These are phyloP conservation scores for Trichoderma sp. DNA, from an alignment of 2,329 filamentous ascomycete genomes.

Conservation along the genomic window DNA sequence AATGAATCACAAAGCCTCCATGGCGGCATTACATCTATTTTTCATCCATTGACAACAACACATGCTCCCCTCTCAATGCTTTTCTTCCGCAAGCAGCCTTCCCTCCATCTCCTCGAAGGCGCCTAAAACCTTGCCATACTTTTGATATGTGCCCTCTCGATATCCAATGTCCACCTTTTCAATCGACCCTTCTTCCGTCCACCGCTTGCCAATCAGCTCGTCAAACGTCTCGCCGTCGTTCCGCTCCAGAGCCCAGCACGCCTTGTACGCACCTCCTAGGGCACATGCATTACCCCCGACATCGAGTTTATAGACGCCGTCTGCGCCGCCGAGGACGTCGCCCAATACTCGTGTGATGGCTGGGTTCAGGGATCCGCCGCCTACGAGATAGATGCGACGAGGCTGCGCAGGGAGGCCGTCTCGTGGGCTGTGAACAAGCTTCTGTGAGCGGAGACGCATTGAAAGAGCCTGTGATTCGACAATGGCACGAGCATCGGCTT, in stretches of 20 bases:
- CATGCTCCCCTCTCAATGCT: neutral
- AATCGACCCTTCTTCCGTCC: conserved; percentile 82
- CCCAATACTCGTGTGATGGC: conserved; percentile 85
- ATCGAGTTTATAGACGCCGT: conserved; percentile 91
- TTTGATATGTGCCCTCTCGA: conserved; percentile 69
- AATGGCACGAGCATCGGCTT: conserved; percentile 80
- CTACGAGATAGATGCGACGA: conserved; percentile 88
- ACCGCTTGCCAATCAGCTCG: conserved; percentile 77
- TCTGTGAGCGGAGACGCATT: conserved; percentile 79
- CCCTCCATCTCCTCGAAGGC: conserved; percentile 78
- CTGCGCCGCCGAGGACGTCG: conserved; percentile 82
- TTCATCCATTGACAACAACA: neutral
- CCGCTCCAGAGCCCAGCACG: conserved; percentile 85
- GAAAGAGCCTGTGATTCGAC: conserved; percentile 95
- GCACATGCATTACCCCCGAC: conserved; percentile 96
- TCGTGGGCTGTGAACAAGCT: conserved; percentile 64
- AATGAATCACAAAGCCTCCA: conserved; percentile 1
- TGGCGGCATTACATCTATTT: neutral
- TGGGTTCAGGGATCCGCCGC: conserved; percentile 85
- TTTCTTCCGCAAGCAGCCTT: conserved; percentile 54
- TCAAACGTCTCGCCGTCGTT: conserved; percentile 75
- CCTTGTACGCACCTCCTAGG: conserved; percentile 91
- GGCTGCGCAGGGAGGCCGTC: conserved; percentile 74
- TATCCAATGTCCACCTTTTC: conserved; percentile 83
- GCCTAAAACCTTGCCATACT: conserved; percentile 74